Percentiles rank a stretch among this genome's conserved stretches.
These are phyloP conservation scores for Entamoeba histolytica DNA, from an alignment of 208 protist genomes.

Conservation along the genomic window DNA sequence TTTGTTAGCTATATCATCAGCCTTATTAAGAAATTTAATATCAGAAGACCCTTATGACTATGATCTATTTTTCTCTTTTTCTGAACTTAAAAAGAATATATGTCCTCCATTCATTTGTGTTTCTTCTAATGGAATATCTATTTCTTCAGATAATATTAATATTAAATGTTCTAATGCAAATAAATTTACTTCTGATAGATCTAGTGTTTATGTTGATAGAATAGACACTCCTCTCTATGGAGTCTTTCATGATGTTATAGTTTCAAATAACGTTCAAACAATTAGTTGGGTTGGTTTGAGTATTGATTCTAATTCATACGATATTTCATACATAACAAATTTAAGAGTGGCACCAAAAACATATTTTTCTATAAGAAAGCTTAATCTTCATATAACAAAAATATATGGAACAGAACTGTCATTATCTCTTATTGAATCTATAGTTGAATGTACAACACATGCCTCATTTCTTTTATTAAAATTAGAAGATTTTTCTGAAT, in stretches of 20 bases:
- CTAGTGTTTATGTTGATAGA: not conserved
- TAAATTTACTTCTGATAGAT: not conserved
- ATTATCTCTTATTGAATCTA: not conserved
- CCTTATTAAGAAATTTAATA: not conserved
- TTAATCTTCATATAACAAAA: not conserved
- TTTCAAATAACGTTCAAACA: not conserved
- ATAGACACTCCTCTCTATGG: not conserved
- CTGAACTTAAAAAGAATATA: not conserved
- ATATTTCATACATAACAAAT: not conserved
- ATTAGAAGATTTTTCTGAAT: too few relatives aligned
- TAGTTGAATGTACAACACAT: too few relatives aligned
- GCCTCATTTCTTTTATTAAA: too few relatives aligned
- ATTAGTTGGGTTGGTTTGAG: not conserved
- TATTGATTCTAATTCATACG: not conserved
- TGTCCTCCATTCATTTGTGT: not conserved
- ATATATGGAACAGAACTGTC: not conserved
- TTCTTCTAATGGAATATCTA: not conserved
- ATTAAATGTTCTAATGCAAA: not conserved
- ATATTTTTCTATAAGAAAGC: not conserved
- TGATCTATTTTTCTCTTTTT: not conserved
- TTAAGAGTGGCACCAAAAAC: not conserved
- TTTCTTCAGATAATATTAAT: not conserved
- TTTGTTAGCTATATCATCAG: not conserved
- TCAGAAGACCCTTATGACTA: not conserved
- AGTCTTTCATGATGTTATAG: not conserved